Base-by-base conservation (phyloP, 2,329 filamentous ascomycete genomes). In the Emergomyces africanus region DNA sequence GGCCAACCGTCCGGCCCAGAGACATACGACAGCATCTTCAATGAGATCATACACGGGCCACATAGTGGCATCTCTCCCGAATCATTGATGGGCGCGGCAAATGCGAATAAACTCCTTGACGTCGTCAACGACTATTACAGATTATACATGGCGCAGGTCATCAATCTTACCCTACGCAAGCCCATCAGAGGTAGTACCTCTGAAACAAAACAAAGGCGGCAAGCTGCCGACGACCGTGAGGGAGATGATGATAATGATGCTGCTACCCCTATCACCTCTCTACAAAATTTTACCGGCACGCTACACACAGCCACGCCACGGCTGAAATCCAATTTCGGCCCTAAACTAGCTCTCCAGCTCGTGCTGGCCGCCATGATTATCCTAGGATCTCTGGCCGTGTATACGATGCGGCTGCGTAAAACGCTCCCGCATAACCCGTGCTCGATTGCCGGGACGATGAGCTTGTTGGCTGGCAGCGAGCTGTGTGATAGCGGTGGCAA, bases 381-480 rank as follows among this genome's bases (percentile, higher is more conserved):
- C n/a, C 30, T 54, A 25, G 50, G 50, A 20, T 20, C 12, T 39
- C 50, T 55, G 15, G 53, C 53, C 6, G 35, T 55, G 35, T 41
- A 18, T 18, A 54, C 15, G 33, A 55, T 28, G 39, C 35, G 23
- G 33, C 15, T 55, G 20, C 53, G 30, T 14, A 15, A 25, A 25
- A 41, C 53, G 4, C 53, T 55, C 35, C 53, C 30, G 2, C 53
- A 55, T 18, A 42, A 55, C 39, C 53, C 53, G 4, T 55, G 53
- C 12, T 33, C 25, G 6, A 55, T 55, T 25, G 35, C 53, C 1
- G 35, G 53, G 53, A 55, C 53, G 20, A 55, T 55, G 53, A 55
- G 53, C 28, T 25, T 55, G 53, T 39, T 55, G 39, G 53, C 53
- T 41, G 53, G 53, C 8, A 55, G 53, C 35, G 53, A 55, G 53